Conservation (phyloP, 208 protist species). For the Crithidia mellificae region DNA sequence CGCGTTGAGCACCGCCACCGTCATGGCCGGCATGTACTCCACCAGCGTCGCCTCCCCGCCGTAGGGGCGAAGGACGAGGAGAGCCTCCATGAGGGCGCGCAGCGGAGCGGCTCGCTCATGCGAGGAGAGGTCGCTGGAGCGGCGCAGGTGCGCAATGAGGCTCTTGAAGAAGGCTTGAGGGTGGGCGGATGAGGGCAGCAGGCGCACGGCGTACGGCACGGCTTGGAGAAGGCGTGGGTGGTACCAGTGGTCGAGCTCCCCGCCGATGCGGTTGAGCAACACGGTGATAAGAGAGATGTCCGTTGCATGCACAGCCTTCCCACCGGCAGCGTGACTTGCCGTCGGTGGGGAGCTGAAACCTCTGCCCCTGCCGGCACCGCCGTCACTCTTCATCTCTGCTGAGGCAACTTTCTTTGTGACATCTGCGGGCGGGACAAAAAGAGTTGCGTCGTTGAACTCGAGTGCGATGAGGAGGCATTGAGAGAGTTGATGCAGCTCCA, state of each 20-base stretch:
- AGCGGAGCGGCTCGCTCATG: constrained; percentile 40
- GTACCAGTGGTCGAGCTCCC: constrained; percentile 30
- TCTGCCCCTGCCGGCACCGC: not conserved
- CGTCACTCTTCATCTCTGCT: too few relatives aligned
- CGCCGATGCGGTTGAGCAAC: constrained; percentile 19
- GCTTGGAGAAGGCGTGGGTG: constrained; percentile 40
- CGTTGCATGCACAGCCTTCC: too few relatives aligned
- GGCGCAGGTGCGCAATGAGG: constrained; percentile 52
- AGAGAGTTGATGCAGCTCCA: constrained; percentile 29
- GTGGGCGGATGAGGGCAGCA: constrained; percentile 42
- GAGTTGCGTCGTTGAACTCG: constrained; percentile 24
- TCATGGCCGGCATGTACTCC: constrained; percentile 70
- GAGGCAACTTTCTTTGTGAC: not conserved
- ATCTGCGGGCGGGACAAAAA: constrained; percentile 13
- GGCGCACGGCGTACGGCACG: constrained; percentile 35
- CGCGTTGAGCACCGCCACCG: constrained; percentile 55
- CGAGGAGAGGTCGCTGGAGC: constrained; percentile 51
- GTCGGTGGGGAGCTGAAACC: too few relatives aligned
- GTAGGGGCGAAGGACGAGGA: constrained; percentile 58
- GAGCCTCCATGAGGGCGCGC: constrained; percentile 43
- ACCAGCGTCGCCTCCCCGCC: constrained; percentile 59
- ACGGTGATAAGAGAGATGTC: not conserved
- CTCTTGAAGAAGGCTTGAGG: constrained; percentile 47
- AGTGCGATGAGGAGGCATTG: constrained; percentile 21
- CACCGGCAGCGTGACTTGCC: too few relatives aligned